Evolutionary conservation across 768 basidiomycete species (phyloP).

Genomic region (Hypsizygus marmoreus): DNA sequence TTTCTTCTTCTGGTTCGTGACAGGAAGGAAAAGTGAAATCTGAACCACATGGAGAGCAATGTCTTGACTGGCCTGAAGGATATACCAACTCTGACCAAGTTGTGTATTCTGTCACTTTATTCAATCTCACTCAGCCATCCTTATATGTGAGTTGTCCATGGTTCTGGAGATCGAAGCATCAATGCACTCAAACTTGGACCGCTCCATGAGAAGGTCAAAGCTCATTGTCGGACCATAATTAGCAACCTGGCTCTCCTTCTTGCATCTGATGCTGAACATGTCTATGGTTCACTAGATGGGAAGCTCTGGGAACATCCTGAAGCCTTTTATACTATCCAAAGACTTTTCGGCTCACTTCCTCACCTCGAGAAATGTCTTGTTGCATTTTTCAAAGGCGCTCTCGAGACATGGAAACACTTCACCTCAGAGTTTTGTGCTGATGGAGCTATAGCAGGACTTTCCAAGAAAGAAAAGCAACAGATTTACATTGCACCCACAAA

Average conservation of each 20-base stretch:
- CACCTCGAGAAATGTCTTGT: conserved; percentile 18
- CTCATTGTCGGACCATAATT: conserved; percentile 15
- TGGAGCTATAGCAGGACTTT: conserved; percentile 12
- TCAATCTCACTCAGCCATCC: conserved; percentile 19
- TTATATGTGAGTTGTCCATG: conserved; percentile 26
- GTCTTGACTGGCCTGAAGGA: conserved; percentile 23
- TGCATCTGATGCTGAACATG: conserved; percentile 6
- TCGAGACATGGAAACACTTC: conserved; percentile 22
- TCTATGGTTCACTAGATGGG: conserved; percentile 22
- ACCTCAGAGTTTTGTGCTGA: conserved; percentile 18
- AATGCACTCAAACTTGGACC: conserved; percentile 28
- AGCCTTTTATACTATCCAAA: conserved; percentile 18
- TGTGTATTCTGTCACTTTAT: conserved; percentile 27
- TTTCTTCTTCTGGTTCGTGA: conserved; percentile 30
- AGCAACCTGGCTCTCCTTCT: conserved; percentile 22
- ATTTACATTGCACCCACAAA: conserved; percentile 22
- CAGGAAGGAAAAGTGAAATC: conserved; percentile 25
- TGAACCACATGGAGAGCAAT: conserved; percentile 39
- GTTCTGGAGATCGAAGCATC: conserved; percentile 1
- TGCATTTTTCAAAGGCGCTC: conserved; percentile 27
- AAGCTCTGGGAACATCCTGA: conserved; percentile 20
- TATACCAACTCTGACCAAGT: conserved; percentile 28
- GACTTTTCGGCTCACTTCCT: conserved; percentile 8
- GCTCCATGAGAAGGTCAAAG: conserved; percentile 21
- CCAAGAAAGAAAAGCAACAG: conserved; percentile 4